Evolutionary conservation across 495 filamentous ascomycete genomes (phyloP), one percentile per base, ranked within the genome.

Genomic region (Penicillium atrosanguineum): DNA sequence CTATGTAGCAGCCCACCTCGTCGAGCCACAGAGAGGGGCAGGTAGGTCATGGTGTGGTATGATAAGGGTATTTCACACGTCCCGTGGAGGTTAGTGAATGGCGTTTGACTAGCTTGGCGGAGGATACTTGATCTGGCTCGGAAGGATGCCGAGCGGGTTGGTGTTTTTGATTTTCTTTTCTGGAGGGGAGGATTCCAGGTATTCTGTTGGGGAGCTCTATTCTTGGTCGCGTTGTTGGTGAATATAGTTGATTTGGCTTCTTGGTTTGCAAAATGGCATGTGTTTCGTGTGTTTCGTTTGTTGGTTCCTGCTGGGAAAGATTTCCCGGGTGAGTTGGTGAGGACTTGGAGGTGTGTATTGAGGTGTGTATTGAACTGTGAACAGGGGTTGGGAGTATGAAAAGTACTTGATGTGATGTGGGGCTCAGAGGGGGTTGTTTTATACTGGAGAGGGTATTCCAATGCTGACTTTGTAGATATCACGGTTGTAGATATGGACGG

Each of bases 221-320:
- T 7, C 80, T 74, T 18, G 73, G 86, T 59, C 82, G 80, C 60
- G 74, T 88, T 48, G 85, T 85, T 53, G 78, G 74, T 55, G 85
- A 84, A 81, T 61, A 81, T 85, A 48, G 70, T 88, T 50, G 88
- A 87, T 63, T 79, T 88, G 0, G 80, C 88, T 0, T 81, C 83
- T 1, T 62, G 67, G 19, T 44, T 38, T 0, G 81, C 87, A n/a
- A 88, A 86, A 64, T 73, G 53, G 5, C 40, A 71, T 15, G 82
- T 78, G 0, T 87, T 87, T 61, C 29, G 61, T 7, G 83, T 87
- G 57, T 71, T 72, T 56, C 77, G 86, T 8, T 52, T 89, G 8
- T 66, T 87, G 12, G 80, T 80, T 59, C 73, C 83, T 0, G 79
- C 79, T n/a, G 85, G 86, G 55, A 73, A 78, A 61, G 56, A 67